Evolutionary conservation across 352 stramenopile genomes (phyloP), one percentile per base, ranked within the genome.

Genomic region (Peronospora destructor): DNA sequence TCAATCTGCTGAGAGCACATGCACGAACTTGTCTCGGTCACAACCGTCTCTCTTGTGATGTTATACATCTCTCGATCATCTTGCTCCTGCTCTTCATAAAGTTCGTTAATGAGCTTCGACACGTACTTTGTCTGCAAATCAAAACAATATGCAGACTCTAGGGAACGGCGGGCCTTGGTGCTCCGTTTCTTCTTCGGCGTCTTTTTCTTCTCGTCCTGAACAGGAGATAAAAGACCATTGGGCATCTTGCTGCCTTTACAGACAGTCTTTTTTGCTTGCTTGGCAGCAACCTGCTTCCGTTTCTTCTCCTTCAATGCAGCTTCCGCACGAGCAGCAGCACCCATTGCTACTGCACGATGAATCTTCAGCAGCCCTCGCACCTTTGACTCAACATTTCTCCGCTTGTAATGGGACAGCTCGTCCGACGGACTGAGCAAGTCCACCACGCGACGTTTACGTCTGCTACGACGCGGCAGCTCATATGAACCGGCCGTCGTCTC

Each of bases 61-160:
- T 68, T 73, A 45, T 90, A 91, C 76, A 92, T 85, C 8, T 71
- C 64, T 19, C 81, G 78, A 54, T 90, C 81, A 47, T 90, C 81
- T 26, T 82, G 43, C 34, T 92, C 81, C 55, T 87, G 75, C 39
- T 89, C 76, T 46, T 83, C 52, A 25, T 85, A 89, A 11, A 87
- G 65, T 34, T 72, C 52, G 23, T 63, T 59, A 32, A 89, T 75
- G 25, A 89, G 57, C 47, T 77, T 30, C 0, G 61, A 56, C 2
- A 83, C 66, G 37, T 66, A 65, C 21, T 62, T 23, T 12, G 66
- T 71, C 21, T 73, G 56, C 6, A 59, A 41, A n/a, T 66, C 62
- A 33, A 54, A 45, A 12, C 50, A 56, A 47, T 83, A 73, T 6
- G 51, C 48, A 12, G 72, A 33, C 17, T 81, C 68, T 25, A 85